phyloP scores from a whole-genome alignment of 164 flowering plant species.

The Tinospora cordifolia region DNA sequence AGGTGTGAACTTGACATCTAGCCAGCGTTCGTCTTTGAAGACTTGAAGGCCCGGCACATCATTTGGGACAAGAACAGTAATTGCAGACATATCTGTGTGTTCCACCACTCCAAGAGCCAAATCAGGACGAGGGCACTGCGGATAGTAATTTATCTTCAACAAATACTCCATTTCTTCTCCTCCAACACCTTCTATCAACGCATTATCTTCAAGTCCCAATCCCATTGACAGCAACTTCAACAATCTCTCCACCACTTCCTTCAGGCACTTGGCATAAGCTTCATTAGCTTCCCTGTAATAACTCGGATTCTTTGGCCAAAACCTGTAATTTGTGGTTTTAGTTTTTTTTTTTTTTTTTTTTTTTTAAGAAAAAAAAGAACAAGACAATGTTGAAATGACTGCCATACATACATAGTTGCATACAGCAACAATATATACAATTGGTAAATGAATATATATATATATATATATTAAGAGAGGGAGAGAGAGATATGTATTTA shows the following conservation, averaged over 20 bases:
- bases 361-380: no score
- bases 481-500: no score
- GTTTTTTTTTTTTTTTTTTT: no score
- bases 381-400: no score
- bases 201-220: conserved; percentile 26
- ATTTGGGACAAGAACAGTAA: conserved; percentile 36
- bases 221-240: conserved; percentile 36
- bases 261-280: conserved; percentile 37
- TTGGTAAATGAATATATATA: no score
- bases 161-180: conserved; percentile 31
- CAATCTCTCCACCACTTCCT: conserved; percentile 37
- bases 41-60: conserved; percentile 41
- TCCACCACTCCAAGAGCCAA: conserved; percentile 35
- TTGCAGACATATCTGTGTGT: conserved; percentile 33
- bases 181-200: conserved; percentile 26
- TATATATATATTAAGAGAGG: no score
- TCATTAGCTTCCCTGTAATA: conserved; percentile 59
- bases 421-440: no score
- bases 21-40: conserved; percentile 30
- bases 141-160: conserved; percentile 35
- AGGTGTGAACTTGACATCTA: conserved; percentile 28
- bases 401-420: no score
- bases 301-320: conserved; percentile 79
- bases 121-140: conserved; percentile 46
- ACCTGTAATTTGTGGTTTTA: neutral